A percentile compares a stretch with the other conserved stretches of the same genome.
These are phyloP conservation scores for Astrothelium macrocarpum DNA, from an alignment of 495 filamentous ascomycete genomes.

Conservation along the genomic window DNA sequence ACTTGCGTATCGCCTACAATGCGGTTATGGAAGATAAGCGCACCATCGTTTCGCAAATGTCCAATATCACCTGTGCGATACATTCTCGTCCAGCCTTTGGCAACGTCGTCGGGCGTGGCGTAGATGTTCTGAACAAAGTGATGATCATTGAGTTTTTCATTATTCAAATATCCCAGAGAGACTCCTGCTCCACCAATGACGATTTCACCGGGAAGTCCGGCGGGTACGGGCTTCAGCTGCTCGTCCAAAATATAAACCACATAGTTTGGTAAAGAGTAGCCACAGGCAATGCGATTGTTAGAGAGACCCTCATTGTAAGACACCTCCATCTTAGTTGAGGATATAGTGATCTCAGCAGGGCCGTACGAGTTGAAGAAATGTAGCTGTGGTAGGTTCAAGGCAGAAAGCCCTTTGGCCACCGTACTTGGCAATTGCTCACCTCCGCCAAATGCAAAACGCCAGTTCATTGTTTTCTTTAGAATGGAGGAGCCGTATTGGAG, in stretches of 20 bases:
- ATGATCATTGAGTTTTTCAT: constrained; percentile 21
- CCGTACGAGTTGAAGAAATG: not conserved
- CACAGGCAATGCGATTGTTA: not conserved
- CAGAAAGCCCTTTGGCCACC: not conserved
- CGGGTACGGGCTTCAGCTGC: constrained; percentile 29
- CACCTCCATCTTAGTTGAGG: constrained; percentile 10
- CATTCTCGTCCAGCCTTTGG: constrained; percentile 8
- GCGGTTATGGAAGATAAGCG: constrained; percentile 8
- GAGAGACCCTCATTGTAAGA: not conserved
- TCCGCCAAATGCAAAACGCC: not conserved
- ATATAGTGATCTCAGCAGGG: constrained; percentile 21
- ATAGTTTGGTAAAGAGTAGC: constrained; percentile 32
- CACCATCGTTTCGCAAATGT: constrained; percentile 6
- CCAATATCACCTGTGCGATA: constrained; percentile 14
- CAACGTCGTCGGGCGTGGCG: not conserved
- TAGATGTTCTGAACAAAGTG: not conserved
- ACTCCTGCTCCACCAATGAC: constrained; percentile 36
- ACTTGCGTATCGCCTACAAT: constrained; percentile 12
- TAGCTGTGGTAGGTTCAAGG: not conserved
- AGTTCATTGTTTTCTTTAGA: not conserved
- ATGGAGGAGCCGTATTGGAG: constrained; percentile 20
- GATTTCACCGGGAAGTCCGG: constrained; percentile 37
- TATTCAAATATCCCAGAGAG: constrained; percentile 33
- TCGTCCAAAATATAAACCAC: constrained; percentile 37
- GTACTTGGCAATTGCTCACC: not conserved